A percentile compares a stretch with the other conserved stretches of the same genome.
phyloP scores from a whole-genome alignment of 148 eudicot genomes.

The Rhododendron vialii region DNA sequence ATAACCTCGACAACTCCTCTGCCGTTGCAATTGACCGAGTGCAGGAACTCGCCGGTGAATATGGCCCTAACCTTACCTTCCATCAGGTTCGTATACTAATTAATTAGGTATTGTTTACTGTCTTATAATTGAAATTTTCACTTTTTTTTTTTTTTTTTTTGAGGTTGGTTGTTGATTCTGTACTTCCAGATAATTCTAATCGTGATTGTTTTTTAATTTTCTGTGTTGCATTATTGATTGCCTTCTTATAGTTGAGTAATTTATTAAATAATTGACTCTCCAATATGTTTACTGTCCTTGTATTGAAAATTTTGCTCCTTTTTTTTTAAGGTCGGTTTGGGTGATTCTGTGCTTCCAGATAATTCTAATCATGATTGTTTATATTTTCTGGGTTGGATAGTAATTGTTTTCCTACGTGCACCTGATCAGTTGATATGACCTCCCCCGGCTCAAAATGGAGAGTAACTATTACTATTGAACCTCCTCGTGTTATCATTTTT shows the following conservation, averaged over 20 bases:
- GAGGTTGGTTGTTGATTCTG: background rate
- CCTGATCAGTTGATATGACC: background rate
- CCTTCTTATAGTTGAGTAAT: background rate
- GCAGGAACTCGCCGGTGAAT: conserved; percentile 60
- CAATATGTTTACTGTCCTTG: background rate
- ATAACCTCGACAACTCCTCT: conserved; percentile 82
- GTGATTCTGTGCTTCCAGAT: background rate
- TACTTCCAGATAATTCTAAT: background rate
- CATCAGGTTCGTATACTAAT: conserved; percentile 40
- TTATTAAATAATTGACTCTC: background rate
- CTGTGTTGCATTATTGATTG: background rate
- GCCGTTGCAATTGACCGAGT: conserved; percentile 69
- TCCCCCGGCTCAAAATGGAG: background rate
- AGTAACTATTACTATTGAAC: background rate
- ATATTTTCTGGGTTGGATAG: background rate
- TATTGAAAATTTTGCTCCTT: background rate
- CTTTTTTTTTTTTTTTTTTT: background rate
- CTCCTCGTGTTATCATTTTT: background rate
- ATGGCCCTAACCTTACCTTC: conserved; percentile 52
- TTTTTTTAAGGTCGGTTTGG: background rate
- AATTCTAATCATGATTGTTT: background rate
- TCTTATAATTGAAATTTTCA: background rate
- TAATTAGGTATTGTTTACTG: background rate
- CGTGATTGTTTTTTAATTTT: background rate
- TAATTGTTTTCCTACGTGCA: background rate